Evolutionary conservation across 2,329 filamentous ascomycete genomes (phyloP), one percentile per base, ranked within the genome.

Genomic region (Clathrospora elynae): DNA sequence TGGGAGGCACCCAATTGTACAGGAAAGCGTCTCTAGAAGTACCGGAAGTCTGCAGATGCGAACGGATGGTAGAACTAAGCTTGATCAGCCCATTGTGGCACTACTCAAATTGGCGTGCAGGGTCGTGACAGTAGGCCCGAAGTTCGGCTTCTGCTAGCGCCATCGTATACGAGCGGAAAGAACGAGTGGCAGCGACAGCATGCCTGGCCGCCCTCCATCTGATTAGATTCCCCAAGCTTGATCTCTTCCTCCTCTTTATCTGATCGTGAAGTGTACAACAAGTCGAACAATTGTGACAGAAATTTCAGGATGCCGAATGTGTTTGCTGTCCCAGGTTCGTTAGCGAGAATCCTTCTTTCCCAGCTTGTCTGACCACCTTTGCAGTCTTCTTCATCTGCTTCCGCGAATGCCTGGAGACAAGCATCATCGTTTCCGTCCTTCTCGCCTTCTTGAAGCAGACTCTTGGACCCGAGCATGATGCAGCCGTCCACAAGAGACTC

Each of bases 301-400:
- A n/a, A 22, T 16, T 18, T 42, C 53, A 62, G 49, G 74, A 84
- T 85, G 67, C 77, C 79, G 48, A 81, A 86, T 66, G 83, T 90
- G 44, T 90, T 90, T 69, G 81, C 86, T 51, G 83, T 90, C 14
- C 87, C 86, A 53, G 73, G 78, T 80, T 62, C 53, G 56, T 29
- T 17, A 28, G 11, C 20, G n/a, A 18, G 24, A 13, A 43, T 14
- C 13, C 6, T 16, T n/a, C n/a, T n/a, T n/a, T n/a, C n/a, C n/a
- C n/a, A n/a, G n/a, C n/a, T n/a, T n/a, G n/a, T n/a, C n/a, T n/a
- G n/a, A n/a, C n/a, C n/a, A n/a, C n/a, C n/a, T n/a, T n/a, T n/a
- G n/a, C n/a, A 78, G 82, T 95, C 41, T 95, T 95, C 75, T 91
- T 96, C 75, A 88, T 96, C 68, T 85, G 88, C 72, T 93, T 95